A percentile compares a stretch with the other conserved stretches of the same genome.
phyloP scores from a whole-genome alignment of 2,329 filamentous ascomycete species.

The Ceratocystis destructans region DNA sequence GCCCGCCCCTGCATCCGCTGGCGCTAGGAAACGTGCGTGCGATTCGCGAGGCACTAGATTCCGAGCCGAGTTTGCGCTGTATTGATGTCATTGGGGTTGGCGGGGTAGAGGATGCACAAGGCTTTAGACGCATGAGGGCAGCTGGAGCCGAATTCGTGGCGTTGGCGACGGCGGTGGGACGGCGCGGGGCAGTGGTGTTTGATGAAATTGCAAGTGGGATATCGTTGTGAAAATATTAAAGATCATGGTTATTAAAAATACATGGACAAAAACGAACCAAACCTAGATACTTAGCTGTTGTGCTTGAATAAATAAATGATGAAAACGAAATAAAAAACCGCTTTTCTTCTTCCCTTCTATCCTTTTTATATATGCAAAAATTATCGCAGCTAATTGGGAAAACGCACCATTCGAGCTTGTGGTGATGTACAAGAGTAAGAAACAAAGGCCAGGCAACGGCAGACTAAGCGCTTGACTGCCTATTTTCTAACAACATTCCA shows the following conservation, averaged over 20 bases:
- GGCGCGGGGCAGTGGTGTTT: constrained; percentile 49
- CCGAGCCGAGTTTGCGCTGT: constrained; percentile 32
- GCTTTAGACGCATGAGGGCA: constrained; percentile 49
- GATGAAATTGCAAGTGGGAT: constrained; percentile 34
- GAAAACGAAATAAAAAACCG: too few species aligned
- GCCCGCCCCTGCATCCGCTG: constrained; percentile 56
- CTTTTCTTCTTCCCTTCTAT: too few species aligned
- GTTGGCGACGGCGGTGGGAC: constrained; percentile 55
- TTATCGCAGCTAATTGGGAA: too few species aligned
- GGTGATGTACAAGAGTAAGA: background rate
- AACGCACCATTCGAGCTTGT: background rate
- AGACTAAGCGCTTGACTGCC: background rate
- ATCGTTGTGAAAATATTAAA: constrained; percentile 12
- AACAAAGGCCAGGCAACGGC: background rate
- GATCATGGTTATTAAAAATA: background rate
- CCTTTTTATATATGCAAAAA: too few species aligned
- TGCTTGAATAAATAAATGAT: too few species aligned
- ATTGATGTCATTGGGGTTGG: constrained; percentile 58
- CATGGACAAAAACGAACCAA: too few species aligned
- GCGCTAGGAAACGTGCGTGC: constrained; percentile 63
- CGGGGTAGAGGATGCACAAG: constrained; percentile 51
- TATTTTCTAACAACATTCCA: background rate
- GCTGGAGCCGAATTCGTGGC: constrained; percentile 55
- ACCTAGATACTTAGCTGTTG: background rate
- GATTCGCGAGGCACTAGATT: constrained; percentile 46